Base-by-base conservation (phyloP, 345 rosid genomes). In the Corymbia maculata region DNA sequence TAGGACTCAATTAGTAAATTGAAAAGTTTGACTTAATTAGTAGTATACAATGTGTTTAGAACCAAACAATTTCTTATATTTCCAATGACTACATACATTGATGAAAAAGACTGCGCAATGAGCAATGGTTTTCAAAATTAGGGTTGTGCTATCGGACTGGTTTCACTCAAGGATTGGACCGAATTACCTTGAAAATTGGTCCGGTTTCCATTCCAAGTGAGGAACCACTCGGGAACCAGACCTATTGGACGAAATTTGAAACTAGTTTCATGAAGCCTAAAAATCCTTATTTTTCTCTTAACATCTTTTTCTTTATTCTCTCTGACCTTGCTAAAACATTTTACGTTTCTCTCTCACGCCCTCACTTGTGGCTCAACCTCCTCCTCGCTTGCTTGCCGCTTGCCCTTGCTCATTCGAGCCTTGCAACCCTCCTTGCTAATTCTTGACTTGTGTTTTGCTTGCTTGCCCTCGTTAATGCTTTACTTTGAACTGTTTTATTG, bases 141-240 rank as follows among this genome's bases (percentile, higher is more conserved):
- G 2, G 6, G 12, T 1, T 0, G 2, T 55, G 61, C 28, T 21
- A 55, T 53, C 8, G 2, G 59, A 53, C 10, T 4, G 8, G 21
- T 55, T 55, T 6, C 24, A 55, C 24, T 55, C 0, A 0, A 0
- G 61, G 9, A 9, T 0, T 0, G 3, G 61, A 55, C 24, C 0
- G 0, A 0, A 22, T 12, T 55, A 21, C 28, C 24, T 1, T 55
- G 0, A 55, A 55, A 22, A 55, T 0, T 0, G 1, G 1, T 55
- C 22, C 12, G 22, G 2, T 4, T 22, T 28, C 28, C 0, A 0
- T 22, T 55, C 9, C 28, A 0, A 22, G 61, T 21, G 24, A 22
- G 0, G 5, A 55, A 26, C 61, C 61, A 55, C 61, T 11, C 2
- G 4, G 9, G 28, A 22, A 55, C 0, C 28, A 0, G 21, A 55